These are phyloP conservation scores for Papiliotrema nemorosa DNA, from an alignment of 1,284 basidiomycete genomes.

Conservation along the genomic window DNA sequence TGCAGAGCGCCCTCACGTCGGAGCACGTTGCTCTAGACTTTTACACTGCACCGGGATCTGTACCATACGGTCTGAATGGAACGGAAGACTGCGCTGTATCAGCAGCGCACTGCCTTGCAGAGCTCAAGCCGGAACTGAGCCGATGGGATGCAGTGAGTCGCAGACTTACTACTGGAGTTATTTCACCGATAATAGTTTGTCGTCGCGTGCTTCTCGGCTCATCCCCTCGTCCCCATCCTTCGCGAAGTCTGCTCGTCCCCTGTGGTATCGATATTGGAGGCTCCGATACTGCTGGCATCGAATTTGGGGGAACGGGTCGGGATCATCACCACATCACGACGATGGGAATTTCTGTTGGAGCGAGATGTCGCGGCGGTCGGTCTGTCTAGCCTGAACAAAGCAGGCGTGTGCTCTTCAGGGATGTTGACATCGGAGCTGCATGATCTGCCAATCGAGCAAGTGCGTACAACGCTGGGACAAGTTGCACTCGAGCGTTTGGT, in stretches of 20 bases:
- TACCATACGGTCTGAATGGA: constrained; percentile 52
- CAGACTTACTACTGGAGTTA: constrained; percentile 7
- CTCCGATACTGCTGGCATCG: constrained; percentile 47
- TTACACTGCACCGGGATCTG: constrained; percentile 48
- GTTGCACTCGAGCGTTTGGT: constrained; percentile 34
- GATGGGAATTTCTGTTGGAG: constrained; percentile 52
- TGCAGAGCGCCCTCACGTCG: constrained; percentile 12
- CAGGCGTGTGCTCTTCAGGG: constrained; percentile 53
- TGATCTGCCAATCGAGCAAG: constrained; percentile 41
- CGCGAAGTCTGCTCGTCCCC: constrained; percentile 44
- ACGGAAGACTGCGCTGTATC: constrained; percentile 48
- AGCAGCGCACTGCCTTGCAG: constrained; percentile 44
- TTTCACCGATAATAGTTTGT: constrained; percentile 39
- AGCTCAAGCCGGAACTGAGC: constrained; percentile 11
- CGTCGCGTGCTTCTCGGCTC: constrained; percentile 56
- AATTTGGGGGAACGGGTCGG: constrained; percentile 49
- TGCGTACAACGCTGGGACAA: constrained; percentile 47
- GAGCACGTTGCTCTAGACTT: constrained; percentile 28
- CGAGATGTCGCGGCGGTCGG: constrained; percentile 44
- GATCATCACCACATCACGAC: constrained; percentile 55
- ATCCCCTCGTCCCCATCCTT: constrained; percentile 53
- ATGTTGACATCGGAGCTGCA: constrained; percentile 53
- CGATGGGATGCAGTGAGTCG: constrained; percentile 27
- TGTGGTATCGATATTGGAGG: constrained; percentile 55
- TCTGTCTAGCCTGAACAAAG: constrained; percentile 38